phyloP scores from a whole-genome alignment of 2,329 filamentous ascomycete genomes.

The Penicillium freii region DNA sequence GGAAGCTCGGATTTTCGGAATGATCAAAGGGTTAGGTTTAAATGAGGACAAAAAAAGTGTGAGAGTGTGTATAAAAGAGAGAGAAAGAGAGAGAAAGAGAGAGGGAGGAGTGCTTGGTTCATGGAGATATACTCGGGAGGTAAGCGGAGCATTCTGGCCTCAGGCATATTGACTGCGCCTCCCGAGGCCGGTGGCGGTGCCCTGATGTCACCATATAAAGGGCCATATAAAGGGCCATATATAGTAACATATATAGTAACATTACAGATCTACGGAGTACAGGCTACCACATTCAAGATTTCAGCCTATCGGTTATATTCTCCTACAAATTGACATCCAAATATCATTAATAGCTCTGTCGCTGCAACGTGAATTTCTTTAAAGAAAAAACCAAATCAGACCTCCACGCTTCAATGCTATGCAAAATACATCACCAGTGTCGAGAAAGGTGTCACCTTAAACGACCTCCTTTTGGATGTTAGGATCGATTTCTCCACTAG shows the following conservation, averaged over 20 bases:
- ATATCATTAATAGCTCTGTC: neutral
- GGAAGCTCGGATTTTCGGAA: neutral
- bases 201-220: conserved; percentile 7
- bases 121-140: conserved; percentile 1
- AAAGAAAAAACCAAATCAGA: neutral
- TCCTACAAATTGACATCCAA: neutral
- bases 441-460: neutral
- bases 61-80: too few species aligned
- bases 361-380: neutral
- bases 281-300: neutral
- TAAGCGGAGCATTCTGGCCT: conserved; percentile 7
- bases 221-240: too few species aligned
- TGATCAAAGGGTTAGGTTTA: neutral
- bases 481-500: conserved; percentile 31
- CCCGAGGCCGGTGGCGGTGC: conserved; percentile 19
- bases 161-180: conserved; percentile 14
- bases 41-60: neutral
- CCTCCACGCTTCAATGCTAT: conserved; percentile 1
- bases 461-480: conserved; percentile 26
- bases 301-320: neutral
- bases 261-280: too few species aligned
- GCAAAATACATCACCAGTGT: neutral
- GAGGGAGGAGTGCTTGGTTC: neutral
- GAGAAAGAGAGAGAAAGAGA: neutral
- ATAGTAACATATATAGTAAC: too few species aligned